Evolutionary conservation across 768 basidiomycete species (phyloP).

Genomic region (Lyophyllum atratum): DNA sequence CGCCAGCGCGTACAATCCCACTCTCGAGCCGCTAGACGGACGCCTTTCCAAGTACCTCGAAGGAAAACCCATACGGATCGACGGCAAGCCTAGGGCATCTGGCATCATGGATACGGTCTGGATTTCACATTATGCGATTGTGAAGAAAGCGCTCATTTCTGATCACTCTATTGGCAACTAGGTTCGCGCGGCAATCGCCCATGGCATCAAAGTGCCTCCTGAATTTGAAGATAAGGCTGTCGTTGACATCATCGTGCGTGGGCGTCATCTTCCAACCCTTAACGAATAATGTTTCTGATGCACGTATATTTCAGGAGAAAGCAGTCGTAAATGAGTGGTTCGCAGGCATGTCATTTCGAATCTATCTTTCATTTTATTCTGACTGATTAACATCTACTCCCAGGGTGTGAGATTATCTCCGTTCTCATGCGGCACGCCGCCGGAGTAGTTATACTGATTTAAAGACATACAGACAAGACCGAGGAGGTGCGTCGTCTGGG

Average conservation of each 20-base stretch:
- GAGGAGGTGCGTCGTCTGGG: slow-evolving; percentile 76
- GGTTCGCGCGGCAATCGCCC: slow-evolving; percentile 70
- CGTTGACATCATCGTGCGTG: slow-evolving; percentile 61
- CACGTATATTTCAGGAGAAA: slow-evolving; percentile 47
- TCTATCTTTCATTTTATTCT: neutral
- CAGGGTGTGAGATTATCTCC: slow-evolving; percentile 40
- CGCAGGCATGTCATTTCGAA: slow-evolving; percentile 40
- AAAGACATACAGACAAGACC: slow-evolving; percentile 52
- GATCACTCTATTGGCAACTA: slow-evolving; percentile 22
- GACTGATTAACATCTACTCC: slow-evolving; percentile 9
- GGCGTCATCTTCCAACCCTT: slow-evolving; percentile 24
- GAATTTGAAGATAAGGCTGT: slow-evolving; percentile 70
- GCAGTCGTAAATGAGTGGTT: slow-evolving; percentile 84
- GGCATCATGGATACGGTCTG: slow-evolving; percentile 73
- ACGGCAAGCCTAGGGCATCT: slow-evolving; percentile 74
- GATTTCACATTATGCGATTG: neutral
- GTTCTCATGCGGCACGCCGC: neutral
- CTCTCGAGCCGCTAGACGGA: slow-evolving; percentile 60
- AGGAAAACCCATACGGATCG: slow-evolving; percentile 70
- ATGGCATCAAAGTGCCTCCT: slow-evolving; percentile 68
- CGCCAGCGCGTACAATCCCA: slow-evolving; percentile 61
- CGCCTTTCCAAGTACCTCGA: slow-evolving; percentile 69
- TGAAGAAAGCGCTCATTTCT: neutral
- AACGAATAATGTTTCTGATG: neutral
- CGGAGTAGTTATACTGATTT: neutral